Base-by-base conservation (phyloP, 805 yeast species). In the Candida insectorum region DNA sequence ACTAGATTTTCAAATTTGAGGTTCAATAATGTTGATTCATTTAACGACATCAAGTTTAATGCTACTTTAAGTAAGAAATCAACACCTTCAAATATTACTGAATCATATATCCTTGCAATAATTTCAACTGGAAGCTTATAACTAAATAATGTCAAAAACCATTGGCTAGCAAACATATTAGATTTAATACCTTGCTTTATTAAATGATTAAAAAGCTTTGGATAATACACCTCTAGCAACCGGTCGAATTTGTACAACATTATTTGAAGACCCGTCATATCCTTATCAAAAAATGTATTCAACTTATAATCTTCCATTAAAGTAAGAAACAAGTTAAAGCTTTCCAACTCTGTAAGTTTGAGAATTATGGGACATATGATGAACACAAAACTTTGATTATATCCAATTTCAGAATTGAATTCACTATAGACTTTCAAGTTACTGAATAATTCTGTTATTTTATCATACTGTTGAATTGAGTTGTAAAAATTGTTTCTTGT, bases 371-470 rank as follows among this genome's bases (percentile, higher is more conserved):
- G 97, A 5, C 87, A 87, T 0, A 85, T 76, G 27, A 93, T 77
- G 51, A 93, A 93, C 1, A 95, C 95, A 96, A 93, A 88, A 6
- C 98, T 97, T 59, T 93, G 98, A 2, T 97, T 93, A 52, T 93
- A 93, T 0, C 98, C 98, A 31, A 93, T 96, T 32, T 89, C 97
- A 1, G 84, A 79, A 56, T 93, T 97, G 54, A 76, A 82, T 30
- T 86, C 61, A 15, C 93, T 78, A 61, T 91, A 93, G 0, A 88
- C 89, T 51, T 84, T 85, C 41, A 93, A 73, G 18, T 93, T 80
- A 36, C 79, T 77, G 51, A 69, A 84, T 22, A 93, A 62, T 31
- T 85, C 79, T 21, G 75, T 80, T 9, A 71, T 62, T 48, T 80
- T 79, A 31, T 78, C 76, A 17, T 69, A 69, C 37, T 70, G 69